These are phyloP conservation scores for Pleurotus tuoliensis DNA, from an alignment of 768 basidiomycete genomes.

Conservation along the genomic window DNA sequence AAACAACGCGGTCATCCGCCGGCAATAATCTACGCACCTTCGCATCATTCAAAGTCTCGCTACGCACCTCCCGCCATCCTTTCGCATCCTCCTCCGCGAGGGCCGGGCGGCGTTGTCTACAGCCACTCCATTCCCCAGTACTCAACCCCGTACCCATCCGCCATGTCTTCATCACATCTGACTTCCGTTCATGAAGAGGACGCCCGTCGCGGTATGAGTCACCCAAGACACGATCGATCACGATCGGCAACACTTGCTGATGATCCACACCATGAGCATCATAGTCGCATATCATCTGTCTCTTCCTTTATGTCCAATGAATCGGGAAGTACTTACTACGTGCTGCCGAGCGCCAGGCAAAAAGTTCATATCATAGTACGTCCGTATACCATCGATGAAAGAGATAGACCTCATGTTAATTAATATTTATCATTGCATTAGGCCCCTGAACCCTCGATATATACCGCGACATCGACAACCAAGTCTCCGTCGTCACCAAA, in stretches of 20 bases:
- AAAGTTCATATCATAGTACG: slow-evolving; percentile 75
- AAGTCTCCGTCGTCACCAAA: slow-evolving; percentile 56
- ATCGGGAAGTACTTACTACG: slow-evolving; percentile 73
- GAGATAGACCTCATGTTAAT: slow-evolving; percentile 10
- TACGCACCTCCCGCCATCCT: slow-evolving; percentile 61
- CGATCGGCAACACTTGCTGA: slow-evolving; percentile 18
- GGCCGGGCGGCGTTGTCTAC: slow-evolving; percentile 61
- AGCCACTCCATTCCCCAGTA: slow-evolving; percentile 63
- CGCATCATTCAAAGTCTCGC: slow-evolving; percentile 42
- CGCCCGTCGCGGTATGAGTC: slow-evolving; percentile 20
- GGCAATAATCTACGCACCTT: slow-evolving; percentile 56
- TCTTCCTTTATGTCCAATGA: slow-evolving; percentile 45
- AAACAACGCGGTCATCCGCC: slow-evolving; percentile 44
- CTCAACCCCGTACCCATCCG: slow-evolving; percentile 38
- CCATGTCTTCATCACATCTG: slow-evolving; percentile 28
- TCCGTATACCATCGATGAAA: slow-evolving; percentile 16
- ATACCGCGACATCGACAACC: slow-evolving; percentile 55
- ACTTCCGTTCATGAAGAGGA: slow-evolving; percentile 36
- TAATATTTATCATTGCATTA: slow-evolving; percentile 28
- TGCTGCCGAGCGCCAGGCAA: slow-evolving; percentile 66
- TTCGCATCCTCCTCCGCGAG: slow-evolving; percentile 48
- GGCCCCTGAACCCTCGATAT: slow-evolving; percentile 45
- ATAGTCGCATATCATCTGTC: slow-evolving; percentile 26
- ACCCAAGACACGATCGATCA: slow-evolving; percentile 22
- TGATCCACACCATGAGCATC: slow-evolving; percentile 12